phyloP scores from a whole-genome alignment of 768 basidiomycete species.

The Kwoniella bestiolae region DNA sequence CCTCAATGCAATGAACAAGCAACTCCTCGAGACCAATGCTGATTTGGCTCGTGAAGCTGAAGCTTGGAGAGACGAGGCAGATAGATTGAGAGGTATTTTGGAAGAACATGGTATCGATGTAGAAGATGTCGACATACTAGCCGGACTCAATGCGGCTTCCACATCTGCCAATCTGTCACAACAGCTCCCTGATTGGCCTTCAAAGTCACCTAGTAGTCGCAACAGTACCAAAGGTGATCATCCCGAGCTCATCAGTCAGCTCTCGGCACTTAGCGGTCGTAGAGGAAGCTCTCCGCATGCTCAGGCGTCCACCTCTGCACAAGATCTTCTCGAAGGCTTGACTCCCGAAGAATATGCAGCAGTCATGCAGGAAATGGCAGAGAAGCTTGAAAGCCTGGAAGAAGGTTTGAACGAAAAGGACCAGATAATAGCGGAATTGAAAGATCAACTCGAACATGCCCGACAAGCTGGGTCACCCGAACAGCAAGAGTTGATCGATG shows the following conservation, averaged over 20 bases:
- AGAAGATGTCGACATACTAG: conserved; percentile 40
- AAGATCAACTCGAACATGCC: conserved; percentile 11
- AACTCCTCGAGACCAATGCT: conserved; percentile 48
- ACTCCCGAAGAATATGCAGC: conserved; percentile 33
- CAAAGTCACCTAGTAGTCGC: conserved; percentile 4
- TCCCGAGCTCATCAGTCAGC: conserved; percentile 11
- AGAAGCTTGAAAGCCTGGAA: conserved; percentile 42
- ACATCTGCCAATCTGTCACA: conserved; percentile 15
- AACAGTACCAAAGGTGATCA: conserved; percentile 11
- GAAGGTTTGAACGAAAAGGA: conserved; percentile 42
- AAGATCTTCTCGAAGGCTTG: conserved; percentile 16
- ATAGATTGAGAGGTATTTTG: conserved; percentile 33
- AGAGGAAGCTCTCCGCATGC: neutral
- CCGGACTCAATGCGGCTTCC: neutral
- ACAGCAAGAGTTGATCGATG: conserved; percentile 1
- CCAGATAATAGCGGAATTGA: conserved; percentile 32
- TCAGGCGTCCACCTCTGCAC: conserved; percentile 3
- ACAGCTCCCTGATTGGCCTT: conserved; percentile 18
- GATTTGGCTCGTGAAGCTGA: conserved; percentile 48
- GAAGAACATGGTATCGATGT: conserved; percentile 40
- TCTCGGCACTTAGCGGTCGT: conserved; percentile 3
- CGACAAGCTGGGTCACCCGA: neutral
- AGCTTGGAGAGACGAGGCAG: conserved; percentile 45
- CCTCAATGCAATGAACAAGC: conserved; percentile 55
- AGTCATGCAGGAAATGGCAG: conserved; percentile 43